Evolutionary conservation across 306 rosid species (phyloP).

Genomic region (Ormosia semicastrata): DNA sequence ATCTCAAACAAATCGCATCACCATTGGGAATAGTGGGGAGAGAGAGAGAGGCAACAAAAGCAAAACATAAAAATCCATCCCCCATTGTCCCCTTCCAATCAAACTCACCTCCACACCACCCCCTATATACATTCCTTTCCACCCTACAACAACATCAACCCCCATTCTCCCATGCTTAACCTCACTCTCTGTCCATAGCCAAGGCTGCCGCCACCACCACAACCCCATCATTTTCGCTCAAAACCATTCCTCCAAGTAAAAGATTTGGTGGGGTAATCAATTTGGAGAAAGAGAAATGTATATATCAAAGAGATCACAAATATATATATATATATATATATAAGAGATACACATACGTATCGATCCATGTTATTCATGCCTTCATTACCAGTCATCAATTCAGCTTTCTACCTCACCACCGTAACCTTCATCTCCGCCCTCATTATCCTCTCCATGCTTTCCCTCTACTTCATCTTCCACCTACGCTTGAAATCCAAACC

Average conservation of each 20-base stretch:
- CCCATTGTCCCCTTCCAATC: constrained; percentile 21
- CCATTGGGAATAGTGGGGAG: constrained; percentile 49
- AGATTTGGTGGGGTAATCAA: neutral
- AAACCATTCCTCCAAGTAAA: neutral
- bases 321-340: too few relatives aligned
- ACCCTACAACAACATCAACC: neutral
- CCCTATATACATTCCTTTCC: neutral
- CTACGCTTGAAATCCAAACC: constrained; percentile 69
- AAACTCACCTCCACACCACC: neutral
- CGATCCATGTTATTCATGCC: constrained; percentile 54
- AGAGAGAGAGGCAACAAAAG: neutral
- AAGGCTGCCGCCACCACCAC: constrained; percentile 25
- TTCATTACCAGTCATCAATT: constrained; percentile 34
- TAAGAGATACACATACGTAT: too few relatives aligned
- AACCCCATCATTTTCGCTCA: neutral
- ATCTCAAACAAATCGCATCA: too few relatives aligned
- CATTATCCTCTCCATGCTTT: constrained; percentile 56
- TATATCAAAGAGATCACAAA: too few relatives aligned
- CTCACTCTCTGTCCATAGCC: constrained; percentile 42
- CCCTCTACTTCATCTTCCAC: constrained; percentile 69
- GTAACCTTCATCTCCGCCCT: constrained; percentile 41
- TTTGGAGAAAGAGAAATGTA: too few relatives aligned
- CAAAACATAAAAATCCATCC: neutral
- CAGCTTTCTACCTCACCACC: constrained; percentile 52
- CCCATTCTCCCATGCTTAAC: constrained; percentile 53